Evolutionary conservation across 768 basidiomycete genomes (phyloP).

Genomic region (Pleurotus pulmonarius): DNA sequence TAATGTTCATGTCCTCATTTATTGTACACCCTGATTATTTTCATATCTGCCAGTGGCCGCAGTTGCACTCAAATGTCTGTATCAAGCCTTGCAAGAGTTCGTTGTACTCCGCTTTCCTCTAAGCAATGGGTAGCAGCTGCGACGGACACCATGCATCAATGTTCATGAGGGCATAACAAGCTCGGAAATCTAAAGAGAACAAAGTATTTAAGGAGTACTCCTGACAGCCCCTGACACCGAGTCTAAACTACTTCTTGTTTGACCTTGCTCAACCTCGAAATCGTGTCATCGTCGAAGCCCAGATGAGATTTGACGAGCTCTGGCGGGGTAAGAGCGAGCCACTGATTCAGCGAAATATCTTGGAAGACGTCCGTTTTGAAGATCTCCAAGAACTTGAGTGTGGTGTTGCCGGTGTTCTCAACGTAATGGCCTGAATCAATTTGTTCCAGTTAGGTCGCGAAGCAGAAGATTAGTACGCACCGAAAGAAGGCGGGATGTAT

Average conservation of each 20-base stretch:
- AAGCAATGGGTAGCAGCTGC: no score
- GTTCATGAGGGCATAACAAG: no score
- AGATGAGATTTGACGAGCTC: slow-evolving; percentile 43
- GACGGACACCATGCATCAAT: no score
- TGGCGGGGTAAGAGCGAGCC: slow-evolving; percentile 42
- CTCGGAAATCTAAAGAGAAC: no score
- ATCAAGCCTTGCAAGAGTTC: no score
- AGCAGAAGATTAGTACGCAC: slow-evolving; percentile 13
- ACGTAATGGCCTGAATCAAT: slow-evolving; percentile 43
- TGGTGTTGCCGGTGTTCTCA: slow-evolving; percentile 50
- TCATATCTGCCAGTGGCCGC: no score
- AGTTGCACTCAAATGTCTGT: no score
- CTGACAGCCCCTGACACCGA: no score
- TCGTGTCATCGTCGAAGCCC: slow-evolving; percentile 31
- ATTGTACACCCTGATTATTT: no score
- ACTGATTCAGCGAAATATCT: slow-evolving; percentile 23
- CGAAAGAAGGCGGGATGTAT: slow-evolving; percentile 33
- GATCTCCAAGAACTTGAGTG: slow-evolving; percentile 44
- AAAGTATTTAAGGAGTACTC: no score
- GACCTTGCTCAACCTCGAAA: slow-evolving; percentile 33
- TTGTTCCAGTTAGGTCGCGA: background rate
- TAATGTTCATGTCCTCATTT: no score
- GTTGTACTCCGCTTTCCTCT: no score
- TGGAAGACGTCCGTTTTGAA: slow-evolving; percentile 36
- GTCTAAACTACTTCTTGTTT: slow-evolving; percentile 32